Evolutionary conservation across 345 rosid genomes (phyloP).

Genomic region (Carallia brachiata): DNA sequence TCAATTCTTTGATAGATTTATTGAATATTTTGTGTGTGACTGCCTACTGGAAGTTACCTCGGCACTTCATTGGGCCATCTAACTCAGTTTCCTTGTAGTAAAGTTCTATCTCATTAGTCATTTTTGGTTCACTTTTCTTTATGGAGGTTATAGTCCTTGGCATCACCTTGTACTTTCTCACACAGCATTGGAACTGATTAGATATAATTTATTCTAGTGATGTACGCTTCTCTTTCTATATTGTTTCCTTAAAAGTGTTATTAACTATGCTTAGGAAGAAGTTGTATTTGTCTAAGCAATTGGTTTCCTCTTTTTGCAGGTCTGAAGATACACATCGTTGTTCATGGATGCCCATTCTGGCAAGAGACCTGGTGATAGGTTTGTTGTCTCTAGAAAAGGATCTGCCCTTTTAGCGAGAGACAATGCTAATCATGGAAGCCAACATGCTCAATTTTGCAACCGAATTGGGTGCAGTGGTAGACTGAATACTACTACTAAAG

Average conservation of each 20-base stretch:
- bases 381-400: slow-evolving; percentile 49
- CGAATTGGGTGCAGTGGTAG: slow-evolving; percentile 65
- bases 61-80: neutral
- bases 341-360: slow-evolving; percentile 77
- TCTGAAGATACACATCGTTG: slow-evolving; percentile 14
- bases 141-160: too few relatives aligned
- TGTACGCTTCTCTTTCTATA: neutral
- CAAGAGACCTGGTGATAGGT: slow-evolving; percentile 51
- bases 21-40: neutral
- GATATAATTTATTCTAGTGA: neutral
- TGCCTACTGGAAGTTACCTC: neutral
- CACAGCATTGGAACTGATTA: too few relatives aligned
- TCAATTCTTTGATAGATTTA: neutral
- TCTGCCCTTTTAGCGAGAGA: slow-evolving; percentile 58
- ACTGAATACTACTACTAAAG: slow-evolving; percentile 45
- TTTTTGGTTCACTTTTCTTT: neutral
- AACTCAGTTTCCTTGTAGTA: too few relatives aligned
- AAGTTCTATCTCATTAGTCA: too few relatives aligned
- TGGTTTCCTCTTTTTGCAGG: slow-evolving; percentile 32
- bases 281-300: neutral
- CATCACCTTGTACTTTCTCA: too few relatives aligned
- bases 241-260: neutral
- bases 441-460: slow-evolving; percentile 54
- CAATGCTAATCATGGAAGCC: slow-evolving; percentile 49
- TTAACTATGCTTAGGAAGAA: neutral